Base-by-base conservation (phyloP, 2,329 filamentous ascomycete species). In the Sphaerostilbella broomeana region DNA sequence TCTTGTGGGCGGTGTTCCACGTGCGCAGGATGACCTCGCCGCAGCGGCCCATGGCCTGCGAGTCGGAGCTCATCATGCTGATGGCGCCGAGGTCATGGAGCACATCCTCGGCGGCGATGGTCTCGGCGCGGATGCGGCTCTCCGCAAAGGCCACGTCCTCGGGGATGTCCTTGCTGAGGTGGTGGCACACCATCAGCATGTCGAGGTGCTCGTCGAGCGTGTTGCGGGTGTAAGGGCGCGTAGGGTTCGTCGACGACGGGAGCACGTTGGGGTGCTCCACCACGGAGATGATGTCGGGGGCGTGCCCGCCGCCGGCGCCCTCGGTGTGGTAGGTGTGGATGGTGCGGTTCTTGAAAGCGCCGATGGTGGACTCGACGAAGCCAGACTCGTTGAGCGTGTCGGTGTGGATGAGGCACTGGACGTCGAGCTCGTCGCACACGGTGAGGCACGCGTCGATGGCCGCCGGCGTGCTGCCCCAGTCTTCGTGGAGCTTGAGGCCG, bases 161-260 rank as follows among this genome's bases (percentile, higher is more conserved):
- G 42, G 89, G 86, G 44, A 95, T 95, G 62, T 95, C 81, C 62
- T 86, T 86, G 37, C 81, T 88, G 8, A 97, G 70, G 57, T 97
- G 90, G 62, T 97, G 90, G 69, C 90, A 97, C 25, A 95, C 87
- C 90, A 95, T 95, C 32, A 95, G 69, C 90, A 97, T 97, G 66
- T 97, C 90, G 11, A 95, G 76, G 64, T 97, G 90, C 63, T 97
- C 90, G 56, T 95, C 90, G 0, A 97, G 75, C 0, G 90, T 97
- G 67, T 97, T 95, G 49, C 74, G 72, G 2, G 90, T 97, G 62
- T 81, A 95, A 1, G 90, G 90, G 2, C 89, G 73, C 2, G 90
- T 97, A 0, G 90, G 90, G 59, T 95, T 97, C 0, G 90, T 97
- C 32, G 83, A 90, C 5, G 82, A 87, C 0, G 90, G 90, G 1